Percentiles rank a stretch among this genome's conserved stretches.
Conservation (phyloP, 306 rosid genomes). For the Sphenostylis stenocarpa region DNA sequence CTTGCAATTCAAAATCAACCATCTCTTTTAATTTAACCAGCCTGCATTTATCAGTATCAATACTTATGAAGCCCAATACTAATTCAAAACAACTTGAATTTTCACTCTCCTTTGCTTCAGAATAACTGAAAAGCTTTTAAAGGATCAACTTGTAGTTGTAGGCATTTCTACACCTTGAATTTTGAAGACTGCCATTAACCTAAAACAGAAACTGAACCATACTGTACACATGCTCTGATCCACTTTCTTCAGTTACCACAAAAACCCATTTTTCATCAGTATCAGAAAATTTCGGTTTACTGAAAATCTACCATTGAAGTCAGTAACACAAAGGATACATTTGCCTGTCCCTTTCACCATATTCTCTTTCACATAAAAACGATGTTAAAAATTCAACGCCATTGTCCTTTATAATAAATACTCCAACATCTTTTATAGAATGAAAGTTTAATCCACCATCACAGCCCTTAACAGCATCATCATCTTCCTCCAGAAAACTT, state of each 20-base stretch:
- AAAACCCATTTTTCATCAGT: not conserved
- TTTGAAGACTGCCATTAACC: too few relatives aligned
- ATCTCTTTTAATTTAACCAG: too few relatives aligned
- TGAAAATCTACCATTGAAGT: not conserved
- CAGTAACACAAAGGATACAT: not conserved
- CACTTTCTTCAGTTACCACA: too few relatives aligned
- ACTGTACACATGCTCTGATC: too few relatives aligned
- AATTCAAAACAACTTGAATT: not conserved
- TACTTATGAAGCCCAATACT: not conserved
- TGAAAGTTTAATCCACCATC: not conserved
- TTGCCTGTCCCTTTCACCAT: not conserved
- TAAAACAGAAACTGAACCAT: too few relatives aligned
- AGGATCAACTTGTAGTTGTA: too few relatives aligned
- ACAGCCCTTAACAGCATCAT: not conserved
- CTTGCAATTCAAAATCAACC: too few relatives aligned
- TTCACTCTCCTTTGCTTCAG: too few relatives aligned
- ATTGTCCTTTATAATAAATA: not conserved
- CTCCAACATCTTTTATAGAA: not conserved
- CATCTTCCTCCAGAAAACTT: not conserved
- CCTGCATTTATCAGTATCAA: too few relatives aligned
- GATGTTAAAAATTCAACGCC: not conserved
- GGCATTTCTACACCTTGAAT: too few relatives aligned
- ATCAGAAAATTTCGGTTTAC: not conserved
- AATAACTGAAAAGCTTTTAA: too few relatives aligned
- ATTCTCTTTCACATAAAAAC: not conserved